Conservation (phyloP, 2,329 filamentous ascomycete species). For the Neopestalotiopsis clavispora region DNA sequence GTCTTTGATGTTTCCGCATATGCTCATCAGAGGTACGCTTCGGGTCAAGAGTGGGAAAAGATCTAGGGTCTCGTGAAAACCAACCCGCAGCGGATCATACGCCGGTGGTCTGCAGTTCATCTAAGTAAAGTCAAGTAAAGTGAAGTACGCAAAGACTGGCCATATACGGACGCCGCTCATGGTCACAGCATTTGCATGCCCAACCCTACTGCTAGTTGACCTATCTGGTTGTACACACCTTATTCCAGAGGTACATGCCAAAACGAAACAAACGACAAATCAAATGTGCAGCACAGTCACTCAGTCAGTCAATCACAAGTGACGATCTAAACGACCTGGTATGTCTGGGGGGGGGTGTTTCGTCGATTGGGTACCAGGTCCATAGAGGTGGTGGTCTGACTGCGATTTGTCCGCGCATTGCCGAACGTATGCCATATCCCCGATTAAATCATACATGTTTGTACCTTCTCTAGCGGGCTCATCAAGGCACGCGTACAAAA, state of each 20-base stretch:
- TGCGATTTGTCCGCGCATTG: background rate
- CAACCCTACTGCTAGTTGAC: background rate
- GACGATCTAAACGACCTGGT: background rate
- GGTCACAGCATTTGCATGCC: constrained; percentile 1
- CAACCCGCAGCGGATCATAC: background rate
- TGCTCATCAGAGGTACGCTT: background rate
- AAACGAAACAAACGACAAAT: background rate
- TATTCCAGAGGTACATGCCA: background rate
- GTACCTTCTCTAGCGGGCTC: no score
- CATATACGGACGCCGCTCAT: background rate
- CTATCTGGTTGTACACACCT: background rate
- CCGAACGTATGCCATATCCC: background rate
- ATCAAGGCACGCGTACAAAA: no score
- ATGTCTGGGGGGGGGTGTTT: background rate
- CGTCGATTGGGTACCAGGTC: background rate
- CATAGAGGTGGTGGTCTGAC: background rate
- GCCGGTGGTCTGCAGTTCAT: background rate
- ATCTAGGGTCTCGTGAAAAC: constrained; percentile 2
- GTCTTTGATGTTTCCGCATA: background rate
- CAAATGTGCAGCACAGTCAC: background rate
- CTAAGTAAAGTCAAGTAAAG: background rate
- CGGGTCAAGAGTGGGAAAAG: background rate
- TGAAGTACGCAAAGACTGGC: background rate
- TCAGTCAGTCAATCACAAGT: background rate
- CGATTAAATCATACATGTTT: no score